phyloP scores from a whole-genome alignment of 352 stramenopile species.

The Globisporangium splendens region DNA sequence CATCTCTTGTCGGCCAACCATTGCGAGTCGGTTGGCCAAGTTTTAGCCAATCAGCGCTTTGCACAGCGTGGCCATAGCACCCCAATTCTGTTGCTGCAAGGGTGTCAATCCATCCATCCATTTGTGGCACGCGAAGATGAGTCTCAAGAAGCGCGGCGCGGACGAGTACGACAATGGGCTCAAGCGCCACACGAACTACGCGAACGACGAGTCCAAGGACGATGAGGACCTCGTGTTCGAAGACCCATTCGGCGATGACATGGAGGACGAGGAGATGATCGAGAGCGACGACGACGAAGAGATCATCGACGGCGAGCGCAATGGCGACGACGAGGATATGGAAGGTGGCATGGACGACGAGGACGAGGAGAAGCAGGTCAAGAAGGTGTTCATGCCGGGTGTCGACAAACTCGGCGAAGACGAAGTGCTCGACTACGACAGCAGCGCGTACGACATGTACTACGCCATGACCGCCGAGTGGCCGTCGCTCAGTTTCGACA shows the following conservation, averaged over 20 bases:
- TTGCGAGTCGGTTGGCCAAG: slow-evolving; percentile 1
- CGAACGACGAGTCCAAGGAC: slow-evolving; percentile 22
- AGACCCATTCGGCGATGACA: slow-evolving; percentile 86
- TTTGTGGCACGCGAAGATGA: slow-evolving; percentile 34
- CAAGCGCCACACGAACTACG: slow-evolving; percentile 54
- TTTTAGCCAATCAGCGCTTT: slow-evolving; percentile 14
- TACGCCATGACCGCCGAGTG: slow-evolving; percentile 97
- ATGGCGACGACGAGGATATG: slow-evolving; percentile 50
- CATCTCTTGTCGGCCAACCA: slow-evolving; percentile 11
- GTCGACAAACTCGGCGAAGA: slow-evolving; percentile 89
- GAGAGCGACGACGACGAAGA: slow-evolving; percentile 75
- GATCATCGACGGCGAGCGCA: slow-evolving; percentile 39
- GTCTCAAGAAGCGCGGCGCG: slow-evolving; percentile 69
- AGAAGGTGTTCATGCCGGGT: slow-evolving; percentile 94
- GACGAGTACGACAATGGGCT: slow-evolving; percentile 30
- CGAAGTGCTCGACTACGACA: slow-evolving; percentile 98
- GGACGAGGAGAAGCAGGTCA: slow-evolving; percentile 45
- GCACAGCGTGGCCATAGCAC: slow-evolving; percentile 3
- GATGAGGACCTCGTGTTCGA: slow-evolving; percentile 81
- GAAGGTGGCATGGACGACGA: slow-evolving; percentile 61
- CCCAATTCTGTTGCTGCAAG: neutral
- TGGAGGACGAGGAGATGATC: slow-evolving; percentile 90
- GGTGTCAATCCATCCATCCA: slow-evolving; percentile 6
- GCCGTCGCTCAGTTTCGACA: slow-evolving; percentile 97
- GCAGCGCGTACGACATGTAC: slow-evolving; percentile 99